Conservation (phyloP, 148 eudicot genomes). For the Nepenthes mirabilis region DNA sequence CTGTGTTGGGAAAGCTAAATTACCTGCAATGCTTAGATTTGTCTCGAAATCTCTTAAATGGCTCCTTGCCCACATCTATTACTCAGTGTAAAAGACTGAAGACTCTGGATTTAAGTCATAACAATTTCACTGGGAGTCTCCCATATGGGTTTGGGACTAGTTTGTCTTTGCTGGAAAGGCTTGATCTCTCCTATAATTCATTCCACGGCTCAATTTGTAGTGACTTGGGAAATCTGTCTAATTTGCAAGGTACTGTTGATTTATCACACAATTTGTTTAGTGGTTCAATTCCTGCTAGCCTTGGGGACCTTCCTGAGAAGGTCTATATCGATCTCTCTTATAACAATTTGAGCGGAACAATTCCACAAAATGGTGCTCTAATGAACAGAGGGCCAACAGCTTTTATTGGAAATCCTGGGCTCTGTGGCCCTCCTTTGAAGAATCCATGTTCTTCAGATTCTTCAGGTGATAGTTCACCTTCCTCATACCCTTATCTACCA, state of each 20-base stretch:
- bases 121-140: conserved; percentile 59
- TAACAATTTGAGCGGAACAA: conserved; percentile 74
- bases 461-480: conserved; percentile 28
- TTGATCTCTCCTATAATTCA: conserved; percentile 51
- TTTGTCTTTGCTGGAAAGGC: not conserved
- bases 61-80: conserved; percentile 62
- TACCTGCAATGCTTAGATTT: conserved; percentile 71
- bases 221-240: conserved; percentile 74
- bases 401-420: conserved; percentile 76
- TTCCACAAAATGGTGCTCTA: conserved; percentile 86
- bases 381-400: conserved; percentile 93
- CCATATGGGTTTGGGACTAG: conserved; percentile 67
- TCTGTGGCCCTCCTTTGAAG: conserved; percentile 91
- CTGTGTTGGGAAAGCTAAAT: conserved; percentile 56
- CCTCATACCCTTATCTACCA: conserved; percentile 63
- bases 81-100: conserved; percentile 61
- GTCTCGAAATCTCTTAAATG: conserved; percentile 64
- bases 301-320: conserved; percentile 93
- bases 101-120: conserved; percentile 47
- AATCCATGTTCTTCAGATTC: conserved; percentile 43
- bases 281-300: conserved; percentile 80
- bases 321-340: conserved; percentile 84
- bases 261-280: conserved; percentile 76
- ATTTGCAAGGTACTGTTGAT: conserved; percentile 83
- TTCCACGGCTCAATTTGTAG: conserved; percentile 57